Evolutionary conservation across 148 eudicot species (phyloP).

Genomic region (Agrostemma githago): DNA sequence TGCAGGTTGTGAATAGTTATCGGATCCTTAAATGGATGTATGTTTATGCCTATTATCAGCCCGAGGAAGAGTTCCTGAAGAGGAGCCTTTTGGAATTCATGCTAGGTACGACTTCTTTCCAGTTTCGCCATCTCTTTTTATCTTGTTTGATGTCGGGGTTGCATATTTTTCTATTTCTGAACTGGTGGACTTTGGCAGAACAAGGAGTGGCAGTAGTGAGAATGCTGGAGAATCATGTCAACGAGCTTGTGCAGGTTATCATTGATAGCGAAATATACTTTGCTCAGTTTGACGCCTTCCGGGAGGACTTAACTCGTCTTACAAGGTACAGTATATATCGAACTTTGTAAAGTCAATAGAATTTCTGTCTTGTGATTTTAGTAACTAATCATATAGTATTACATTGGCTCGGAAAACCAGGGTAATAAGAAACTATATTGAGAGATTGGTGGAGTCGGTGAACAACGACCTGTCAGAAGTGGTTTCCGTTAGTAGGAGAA

Average conservation of each 20-base stretch:
- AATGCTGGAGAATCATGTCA: constrained; percentile 35
- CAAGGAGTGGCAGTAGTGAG: neutral
- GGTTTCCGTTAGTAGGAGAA: constrained; percentile 1
- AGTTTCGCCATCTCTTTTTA: neutral
- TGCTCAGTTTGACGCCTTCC: constrained; percentile 17
- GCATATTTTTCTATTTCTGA: constrained; percentile 1
- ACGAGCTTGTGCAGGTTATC: constrained; percentile 16
- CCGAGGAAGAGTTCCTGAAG: constrained; percentile 32
- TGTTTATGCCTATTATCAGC: constrained; percentile 45
- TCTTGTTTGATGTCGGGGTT: neutral
- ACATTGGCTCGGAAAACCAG: constrained; percentile 7
- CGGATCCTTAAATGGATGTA: constrained; percentile 57
- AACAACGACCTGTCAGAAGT: constrained; percentile 31
- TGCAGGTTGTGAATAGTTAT: constrained; percentile 50
- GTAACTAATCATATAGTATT: neutral
- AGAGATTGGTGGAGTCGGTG: constrained; percentile 28
- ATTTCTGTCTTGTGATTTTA: neutral
- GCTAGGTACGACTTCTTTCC: constrained; percentile 33
- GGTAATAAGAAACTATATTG: constrained; percentile 27
- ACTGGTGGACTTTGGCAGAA: neutral
- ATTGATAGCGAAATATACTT: constrained; percentile 8
- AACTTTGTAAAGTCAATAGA: neutral
- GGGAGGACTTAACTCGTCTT: constrained; percentile 25
- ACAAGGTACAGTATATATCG: constrained; percentile 35
- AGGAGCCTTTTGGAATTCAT: constrained; percentile 44